These are phyloP conservation scores for Neonectria magnoliae DNA, from an alignment of 2,329 filamentous ascomycete species.

Conservation along the genomic window DNA sequence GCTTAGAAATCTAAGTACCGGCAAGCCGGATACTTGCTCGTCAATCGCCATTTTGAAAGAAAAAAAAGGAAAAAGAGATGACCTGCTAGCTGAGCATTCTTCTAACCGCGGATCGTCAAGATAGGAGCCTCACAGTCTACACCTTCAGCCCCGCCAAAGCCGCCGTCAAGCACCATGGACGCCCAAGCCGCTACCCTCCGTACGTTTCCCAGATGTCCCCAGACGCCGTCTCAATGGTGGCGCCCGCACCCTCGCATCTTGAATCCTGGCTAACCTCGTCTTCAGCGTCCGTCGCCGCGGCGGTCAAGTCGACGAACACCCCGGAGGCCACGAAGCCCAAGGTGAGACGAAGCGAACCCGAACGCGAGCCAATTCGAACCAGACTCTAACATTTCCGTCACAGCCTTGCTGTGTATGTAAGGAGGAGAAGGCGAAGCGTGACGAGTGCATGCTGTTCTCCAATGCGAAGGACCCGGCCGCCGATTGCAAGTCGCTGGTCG, in stretches of 20 bases:
- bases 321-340: conserved; percentile 54
- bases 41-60: conserved; percentile 41
- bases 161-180: conserved; percentile 45
- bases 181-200: conserved; percentile 42
- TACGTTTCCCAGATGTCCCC: conserved; percentile 29
- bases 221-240: not conserved
- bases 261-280: conserved; percentile 18
- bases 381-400: conserved; percentile 16
- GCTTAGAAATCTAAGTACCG: conserved; percentile 47
- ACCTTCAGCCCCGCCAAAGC: conserved; percentile 18
- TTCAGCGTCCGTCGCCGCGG: conserved; percentile 38
- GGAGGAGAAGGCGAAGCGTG: conserved; percentile 88
- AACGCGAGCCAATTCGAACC: conserved; percentile 34
- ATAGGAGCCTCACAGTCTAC: conserved; percentile 35
- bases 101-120: conserved; percentile 18
- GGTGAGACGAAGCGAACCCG: conserved; percentile 47
- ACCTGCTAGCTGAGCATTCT: conserved; percentile 16
- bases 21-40: conserved; percentile 19
- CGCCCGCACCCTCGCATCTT: conserved; percentile 2
- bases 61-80: too few species aligned
- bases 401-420: conserved; percentile 99
- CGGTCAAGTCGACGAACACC: conserved; percentile 44
- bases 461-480: conserved; percentile 81
- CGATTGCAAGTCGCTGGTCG: conserved; percentile 84
- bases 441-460: conserved; percentile 99